phyloP scores from a whole-genome alignment of 2,329 filamentous ascomycete genomes.

The Domatiomyces globalis region DNA sequence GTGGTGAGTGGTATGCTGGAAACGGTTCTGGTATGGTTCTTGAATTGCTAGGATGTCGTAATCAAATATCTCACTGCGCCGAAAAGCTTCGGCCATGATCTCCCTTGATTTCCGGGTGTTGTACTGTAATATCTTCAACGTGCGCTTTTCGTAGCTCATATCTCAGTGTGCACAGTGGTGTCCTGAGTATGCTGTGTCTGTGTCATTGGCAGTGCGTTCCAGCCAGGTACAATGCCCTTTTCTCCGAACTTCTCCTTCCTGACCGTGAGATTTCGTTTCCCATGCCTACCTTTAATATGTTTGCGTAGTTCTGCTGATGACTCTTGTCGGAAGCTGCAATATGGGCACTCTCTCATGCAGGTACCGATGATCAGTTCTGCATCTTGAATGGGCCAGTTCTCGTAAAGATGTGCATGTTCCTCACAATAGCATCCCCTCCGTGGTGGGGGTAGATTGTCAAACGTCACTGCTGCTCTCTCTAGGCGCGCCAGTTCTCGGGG shows the following conservation, averaged over 20 bases:
- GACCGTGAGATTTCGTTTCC: conserved; percentile 3
- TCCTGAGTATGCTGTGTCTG: not conserved
- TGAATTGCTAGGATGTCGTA: conserved; percentile 19
- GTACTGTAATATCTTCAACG: conserved; percentile 20
- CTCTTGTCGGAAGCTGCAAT: conserved; percentile 11
- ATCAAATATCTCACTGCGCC: conserved; percentile 8
- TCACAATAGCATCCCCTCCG: not conserved
- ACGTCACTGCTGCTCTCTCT: too few relatives aligned
- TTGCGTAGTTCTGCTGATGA: conserved; percentile 8
- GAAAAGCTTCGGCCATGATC: conserved; percentile 16
- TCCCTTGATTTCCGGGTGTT: conserved; percentile 17
- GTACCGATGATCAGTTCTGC: conserved; percentile 11
- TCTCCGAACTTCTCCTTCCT: not conserved
- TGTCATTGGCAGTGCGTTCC: not conserved
- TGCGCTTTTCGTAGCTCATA: conserved; percentile 11
- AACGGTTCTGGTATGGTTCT: conserved; percentile 17
- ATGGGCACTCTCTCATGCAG: conserved; percentile 15
- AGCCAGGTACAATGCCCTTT: not conserved
- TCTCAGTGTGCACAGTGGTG: not conserved
- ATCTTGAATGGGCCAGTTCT: conserved; percentile 11
- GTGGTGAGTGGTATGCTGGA: conserved; percentile 17
- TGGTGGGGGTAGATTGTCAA: too few relatives aligned
- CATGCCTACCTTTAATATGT: conserved; percentile 9
- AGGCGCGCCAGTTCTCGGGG: too few relatives aligned
- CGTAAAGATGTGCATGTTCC: conserved; percentile 15